phyloP scores from a whole-genome alignment of 192 early-diverging fungal genomes.

The Coemansia sp. region DNA sequence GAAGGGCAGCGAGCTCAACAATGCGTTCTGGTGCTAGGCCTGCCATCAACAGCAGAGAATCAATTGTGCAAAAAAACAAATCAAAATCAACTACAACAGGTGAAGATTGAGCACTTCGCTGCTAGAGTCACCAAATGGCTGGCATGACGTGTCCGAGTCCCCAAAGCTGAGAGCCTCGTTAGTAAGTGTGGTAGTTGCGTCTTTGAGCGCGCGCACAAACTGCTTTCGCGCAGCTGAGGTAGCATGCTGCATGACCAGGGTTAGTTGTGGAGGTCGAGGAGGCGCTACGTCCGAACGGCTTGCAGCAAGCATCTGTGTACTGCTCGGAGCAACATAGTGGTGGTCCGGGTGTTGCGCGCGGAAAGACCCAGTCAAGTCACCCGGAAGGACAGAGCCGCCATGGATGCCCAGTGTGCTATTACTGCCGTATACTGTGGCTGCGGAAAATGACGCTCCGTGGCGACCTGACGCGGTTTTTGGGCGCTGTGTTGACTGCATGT shows the following conservation, averaged over 20 bases:
- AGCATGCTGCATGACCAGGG: slow-evolving; percentile 51
- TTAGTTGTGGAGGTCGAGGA: slow-evolving; percentile 31
- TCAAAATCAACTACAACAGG: slow-evolving; percentile 17
- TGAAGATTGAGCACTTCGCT: slow-evolving; percentile 40
- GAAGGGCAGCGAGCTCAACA: background rate
- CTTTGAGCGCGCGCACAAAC: slow-evolving; percentile 49
- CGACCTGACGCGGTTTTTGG: slow-evolving; percentile 37
- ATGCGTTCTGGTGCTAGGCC: too few relatives aligned
- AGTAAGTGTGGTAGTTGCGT: slow-evolving; percentile 22
- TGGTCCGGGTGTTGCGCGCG: slow-evolving; percentile 7
- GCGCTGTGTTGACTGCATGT: slow-evolving; percentile 20
- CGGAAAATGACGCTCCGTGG: slow-evolving; percentile 1
- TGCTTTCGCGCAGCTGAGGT: slow-evolving; percentile 39
- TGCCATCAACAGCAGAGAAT: background rate
- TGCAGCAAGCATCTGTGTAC: background rate
- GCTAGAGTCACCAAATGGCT: slow-evolving; percentile 25
- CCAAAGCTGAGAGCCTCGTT: slow-evolving; percentile 6
- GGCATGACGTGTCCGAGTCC: slow-evolving; percentile 13
- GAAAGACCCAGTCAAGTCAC: slow-evolving; percentile 7
- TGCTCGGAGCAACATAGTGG: background rate
- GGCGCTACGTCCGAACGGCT: slow-evolving; percentile 14
- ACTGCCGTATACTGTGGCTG: slow-evolving; percentile 14
- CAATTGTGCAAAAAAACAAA: background rate
- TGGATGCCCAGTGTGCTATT: slow-evolving; percentile 17
- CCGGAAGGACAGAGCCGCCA: background rate